Percentiles rank a stretch among this genome's conserved stretches.
Evolutionary conservation across 306 rosid species (phyloP).

Genomic region (Rubus parviflorus): DNA sequence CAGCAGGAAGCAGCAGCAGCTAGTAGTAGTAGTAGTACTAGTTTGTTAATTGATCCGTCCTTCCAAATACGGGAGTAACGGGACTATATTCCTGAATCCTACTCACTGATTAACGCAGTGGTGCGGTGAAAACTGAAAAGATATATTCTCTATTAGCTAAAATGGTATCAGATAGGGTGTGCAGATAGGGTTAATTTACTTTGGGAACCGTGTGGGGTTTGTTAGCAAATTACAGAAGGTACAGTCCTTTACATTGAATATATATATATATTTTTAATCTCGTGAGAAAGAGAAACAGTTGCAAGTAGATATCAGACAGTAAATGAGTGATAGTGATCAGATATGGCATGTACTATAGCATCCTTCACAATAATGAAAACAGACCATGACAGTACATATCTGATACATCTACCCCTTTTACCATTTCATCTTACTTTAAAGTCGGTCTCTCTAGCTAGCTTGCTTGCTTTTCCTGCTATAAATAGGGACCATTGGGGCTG

Average conservation of each 20-base stretch:
- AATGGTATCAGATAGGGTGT: not conserved
- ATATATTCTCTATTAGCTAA: constrained; percentile 6
- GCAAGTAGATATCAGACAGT: not conserved
- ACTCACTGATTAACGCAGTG: not conserved
- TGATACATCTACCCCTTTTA: constrained; percentile 9
- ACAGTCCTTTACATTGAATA: not conserved
- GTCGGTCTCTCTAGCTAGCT: not conserved
- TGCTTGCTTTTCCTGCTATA: constrained; percentile 42
- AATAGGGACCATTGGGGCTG: constrained; percentile 38
- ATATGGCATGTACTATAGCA: not conserved
- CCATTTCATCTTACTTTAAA: constrained; percentile 9
- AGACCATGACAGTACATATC: constrained; percentile 16
- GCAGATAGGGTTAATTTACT: not conserved
- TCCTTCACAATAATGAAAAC: not conserved
- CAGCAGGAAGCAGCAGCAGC: not conserved
- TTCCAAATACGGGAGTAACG: not conserved
- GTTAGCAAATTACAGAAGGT: not conserved
- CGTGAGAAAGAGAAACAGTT: not conserved
- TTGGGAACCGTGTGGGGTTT: not conserved
- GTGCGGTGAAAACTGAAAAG: constrained; percentile 8
- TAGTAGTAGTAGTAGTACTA: not conserved
- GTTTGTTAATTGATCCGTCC: not conserved
- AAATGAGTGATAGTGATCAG: constrained; percentile 1
- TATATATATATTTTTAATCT: not conserved
- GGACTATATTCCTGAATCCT: not conserved